Evolutionary conservation across 306 rosid species (phyloP), one percentile per base, ranked within the genome.

Genomic region (Rubus idaeus): DNA sequence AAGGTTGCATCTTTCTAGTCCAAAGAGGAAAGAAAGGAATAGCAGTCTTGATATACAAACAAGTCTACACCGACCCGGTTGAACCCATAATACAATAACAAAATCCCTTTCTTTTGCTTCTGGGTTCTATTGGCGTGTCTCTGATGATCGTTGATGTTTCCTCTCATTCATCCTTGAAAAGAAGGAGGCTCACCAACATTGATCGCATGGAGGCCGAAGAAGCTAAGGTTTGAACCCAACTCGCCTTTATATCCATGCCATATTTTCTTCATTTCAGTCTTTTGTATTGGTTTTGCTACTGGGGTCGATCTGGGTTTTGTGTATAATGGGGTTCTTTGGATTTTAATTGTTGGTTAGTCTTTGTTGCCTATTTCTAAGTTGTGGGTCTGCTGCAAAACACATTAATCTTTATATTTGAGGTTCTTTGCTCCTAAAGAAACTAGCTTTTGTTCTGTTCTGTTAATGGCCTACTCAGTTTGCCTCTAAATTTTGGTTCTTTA

Each of bases 101-200:
- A 63, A 56, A 21, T 42, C 68, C 35, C 17, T 0, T 10, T 18
- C 16, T 10, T 68, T 14, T 68, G 6, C 10, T 35, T 26, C 45
- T 14, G 57, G 53, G 70, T 44, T 63, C 30, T 78, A 10, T 41
- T 16, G 53, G 55, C 3, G 56, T 12, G 14, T 65, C 71, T 75
- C 87, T 85, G 76, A 89, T 90, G 98, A 62, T 84, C 81, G n/a
- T 78, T 75, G 91, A 83, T 86, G 55, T 73, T 80, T 80, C 80
- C 35, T 70, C 58, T 18, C 82, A 86, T 75, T 56, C 70, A 67
- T 68, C 76, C 65, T 65, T 81, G 53, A 93, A 93, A 74, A 71
- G 91, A 79, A 91, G 95, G 79, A 88, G 83, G 77, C 47, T 89
- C 83, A 68, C 78, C 39, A 72, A 47, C 83, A 8, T 73, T 78